Evolutionary conservation across 2,329 filamentous ascomycete genomes (phyloP), one percentile per base, ranked within the genome.

Genomic region (Fusarium falciforme): DNA sequence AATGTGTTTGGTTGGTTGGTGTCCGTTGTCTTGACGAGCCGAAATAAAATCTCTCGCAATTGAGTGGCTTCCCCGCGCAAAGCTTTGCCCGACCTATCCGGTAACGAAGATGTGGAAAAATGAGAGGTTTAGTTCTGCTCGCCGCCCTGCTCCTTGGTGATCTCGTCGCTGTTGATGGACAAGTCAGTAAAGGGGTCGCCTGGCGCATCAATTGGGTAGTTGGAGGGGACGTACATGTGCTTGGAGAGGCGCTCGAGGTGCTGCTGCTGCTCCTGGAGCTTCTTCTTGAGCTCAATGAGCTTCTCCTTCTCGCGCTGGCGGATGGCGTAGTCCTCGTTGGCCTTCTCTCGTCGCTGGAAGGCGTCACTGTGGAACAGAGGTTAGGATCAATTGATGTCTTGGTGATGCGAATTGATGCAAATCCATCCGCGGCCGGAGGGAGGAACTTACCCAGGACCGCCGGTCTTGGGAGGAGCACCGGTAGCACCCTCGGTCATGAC

Each of bases 301-400:
- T 98, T 98, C 87, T 95, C 92, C 86, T 91, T 91, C 90, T 98
- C 96, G 82, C 95, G 93, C 87, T 93, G 87, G 80, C 91, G 91
- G 85, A 99, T 95, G 85, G 93, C 94, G 78, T 90, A 90, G 83
- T 95, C 92, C 87, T 98, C 96, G 82, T 87, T 89, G 77, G 96
- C 96, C 82, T 92, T 90, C 86, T 99, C 96, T 79, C 96, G 94
- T 86, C 93, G 93, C 86, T 92, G 94, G 90, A 98, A 99, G 66
- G 94, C 91, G 82, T 99, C 96, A 78, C 96, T 97, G 76, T 78
- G 40, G 6, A 22, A 11, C 6, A 0, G 11, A 11, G 29, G 58
- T 75, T 38, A 75, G 63, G 44, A 49, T 17, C 10, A 38, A 38
- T 42, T 35, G 59, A 20, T 52, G 57, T 36, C 62, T 47, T 54